A percentile compares a stretch with the other conserved stretches of the same genome.
These are phyloP conservation scores for Trametes cinnabarina DNA, from an alignment of 768 basidiomycete species.

Conservation along the genomic window DNA sequence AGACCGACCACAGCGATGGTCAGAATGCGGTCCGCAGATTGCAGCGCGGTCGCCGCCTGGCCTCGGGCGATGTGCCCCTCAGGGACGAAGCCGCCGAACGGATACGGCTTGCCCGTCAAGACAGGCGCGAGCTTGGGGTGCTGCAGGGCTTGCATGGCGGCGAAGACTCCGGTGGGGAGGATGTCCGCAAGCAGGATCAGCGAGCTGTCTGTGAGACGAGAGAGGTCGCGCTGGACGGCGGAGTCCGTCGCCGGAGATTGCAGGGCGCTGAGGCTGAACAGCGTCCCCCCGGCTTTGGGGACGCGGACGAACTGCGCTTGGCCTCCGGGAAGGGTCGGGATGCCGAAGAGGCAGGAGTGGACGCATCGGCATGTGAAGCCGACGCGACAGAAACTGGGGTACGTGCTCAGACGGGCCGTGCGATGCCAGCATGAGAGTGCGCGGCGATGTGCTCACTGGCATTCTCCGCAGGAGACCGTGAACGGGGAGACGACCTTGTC, in stretches of 20 bases:
- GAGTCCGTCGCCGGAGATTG: slow-evolving; percentile 22
- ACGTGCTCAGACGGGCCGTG: too few species aligned
- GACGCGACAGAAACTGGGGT: slow-evolving; percentile 68
- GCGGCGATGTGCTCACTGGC: slow-evolving; percentile 54
- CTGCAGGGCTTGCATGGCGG: slow-evolving; percentile 65
- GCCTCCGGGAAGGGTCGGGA: slow-evolving; percentile 62
- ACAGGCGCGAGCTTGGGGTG: slow-evolving; percentile 70
- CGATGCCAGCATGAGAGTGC: neutral
- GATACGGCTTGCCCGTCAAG: slow-evolving; percentile 59
- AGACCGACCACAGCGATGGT: slow-evolving; percentile 70
- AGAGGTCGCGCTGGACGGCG: slow-evolving; percentile 14
- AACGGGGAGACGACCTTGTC: slow-evolving; percentile 82
- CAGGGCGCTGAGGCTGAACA: slow-evolving; percentile 54
- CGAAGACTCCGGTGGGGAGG: slow-evolving; percentile 77
- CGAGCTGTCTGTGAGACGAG: slow-evolving; percentile 53
- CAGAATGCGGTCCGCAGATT: slow-evolving; percentile 48
- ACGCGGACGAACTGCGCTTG: slow-evolving; percentile 81
- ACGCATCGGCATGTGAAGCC: slow-evolving; percentile 74
- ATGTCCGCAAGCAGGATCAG: slow-evolving; percentile 75
- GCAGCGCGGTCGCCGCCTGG: slow-evolving; percentile 29
- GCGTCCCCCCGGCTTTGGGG: slow-evolving; percentile 76
- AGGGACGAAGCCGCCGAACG: slow-evolving; percentile 29
- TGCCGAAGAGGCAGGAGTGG: slow-evolving; percentile 61
- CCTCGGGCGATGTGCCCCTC: neutral
- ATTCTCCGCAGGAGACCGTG: slow-evolving; percentile 81